These are phyloP conservation scores for Coemansia sp. DNA, from an alignment of 192 early-diverging fungal genomes.

Conservation along the genomic window DNA sequence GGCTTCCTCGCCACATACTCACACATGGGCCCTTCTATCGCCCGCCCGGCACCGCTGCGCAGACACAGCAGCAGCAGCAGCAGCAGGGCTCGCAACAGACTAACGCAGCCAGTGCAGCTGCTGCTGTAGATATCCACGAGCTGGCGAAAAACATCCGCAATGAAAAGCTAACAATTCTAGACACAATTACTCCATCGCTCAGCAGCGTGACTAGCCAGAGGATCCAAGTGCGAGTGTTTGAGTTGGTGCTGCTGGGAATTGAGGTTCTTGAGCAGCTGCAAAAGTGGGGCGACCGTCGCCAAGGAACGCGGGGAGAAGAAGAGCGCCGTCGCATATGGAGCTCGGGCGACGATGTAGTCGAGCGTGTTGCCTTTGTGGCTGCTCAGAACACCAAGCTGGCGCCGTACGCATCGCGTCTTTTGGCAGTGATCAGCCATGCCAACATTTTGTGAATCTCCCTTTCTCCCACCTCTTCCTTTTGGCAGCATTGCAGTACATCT, in stretches of 20 bases:
- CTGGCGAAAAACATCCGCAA: not conserved
- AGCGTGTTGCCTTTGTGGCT: constrained; percentile 38
- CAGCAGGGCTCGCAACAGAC: constrained; percentile 4
- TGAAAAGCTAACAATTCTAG: not conserved
- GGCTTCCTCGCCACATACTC: constrained; percentile 32
- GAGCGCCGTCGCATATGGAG: constrained; percentile 35
- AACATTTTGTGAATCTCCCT: not conserved
- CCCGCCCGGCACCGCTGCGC: not conserved
- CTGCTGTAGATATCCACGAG: no score
- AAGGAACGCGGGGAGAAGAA: constrained; percentile 15
- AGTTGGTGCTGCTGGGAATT: constrained; percentile 34
- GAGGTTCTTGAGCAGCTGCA: constrained; percentile 45
- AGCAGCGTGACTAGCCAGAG: no score
- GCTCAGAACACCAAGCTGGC: constrained; percentile 9
- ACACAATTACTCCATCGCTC: no score
- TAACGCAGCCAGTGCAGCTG: no score
- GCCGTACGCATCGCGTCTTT: constrained; percentile 19
- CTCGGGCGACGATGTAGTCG: constrained; percentile 31
- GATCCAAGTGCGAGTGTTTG: constrained; percentile 14
- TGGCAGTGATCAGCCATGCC: constrained; percentile 22
- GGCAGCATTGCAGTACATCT: no score
- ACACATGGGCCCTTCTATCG: constrained; percentile 39
- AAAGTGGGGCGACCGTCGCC: constrained; percentile 36
- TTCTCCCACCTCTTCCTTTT: not conserved
- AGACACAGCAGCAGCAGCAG: constrained; percentile 6